Evolutionary conservation across 2,329 filamentous ascomycete species (phyloP).

Genomic region (Diaporthe ampelina): DNA sequence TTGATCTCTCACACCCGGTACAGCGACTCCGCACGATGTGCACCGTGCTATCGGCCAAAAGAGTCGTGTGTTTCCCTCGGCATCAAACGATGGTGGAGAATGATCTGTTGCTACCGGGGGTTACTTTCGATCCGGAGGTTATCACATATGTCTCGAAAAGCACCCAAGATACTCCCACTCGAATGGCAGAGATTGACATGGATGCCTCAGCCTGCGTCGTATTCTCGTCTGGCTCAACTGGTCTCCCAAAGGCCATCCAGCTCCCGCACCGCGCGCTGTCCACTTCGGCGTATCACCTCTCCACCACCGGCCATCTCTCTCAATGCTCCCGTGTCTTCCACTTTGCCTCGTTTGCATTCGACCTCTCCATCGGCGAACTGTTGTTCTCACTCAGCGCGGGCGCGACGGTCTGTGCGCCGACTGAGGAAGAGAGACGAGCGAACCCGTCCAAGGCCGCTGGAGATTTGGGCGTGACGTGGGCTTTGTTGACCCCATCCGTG

Average conservation of each 20-base stretch:
- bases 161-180: neutral
- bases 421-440: neutral
- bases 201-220: neutral
- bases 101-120: neutral
- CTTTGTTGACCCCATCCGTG: neutral
- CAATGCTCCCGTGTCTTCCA: neutral
- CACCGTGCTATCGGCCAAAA: neutral
- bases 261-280: neutral
- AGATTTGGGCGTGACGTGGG: neutral
- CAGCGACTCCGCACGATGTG: neutral
- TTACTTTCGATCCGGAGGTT: neutral
- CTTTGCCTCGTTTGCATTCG: neutral
- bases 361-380: neutral
- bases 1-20: constrained; percentile 52
- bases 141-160: neutral
- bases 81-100: neutral
- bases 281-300: neutral
- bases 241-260: neutral
- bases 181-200: neutral
- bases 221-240: neutral
- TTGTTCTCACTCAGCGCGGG: neutral
- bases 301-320: neutral
- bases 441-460: neutral
- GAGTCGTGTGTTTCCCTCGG: neutral
- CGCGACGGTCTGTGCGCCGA: neutral